Conservation (phyloP, 2,329 filamentous ascomycete species). For the Chalaropsis ovoidea region DNA sequence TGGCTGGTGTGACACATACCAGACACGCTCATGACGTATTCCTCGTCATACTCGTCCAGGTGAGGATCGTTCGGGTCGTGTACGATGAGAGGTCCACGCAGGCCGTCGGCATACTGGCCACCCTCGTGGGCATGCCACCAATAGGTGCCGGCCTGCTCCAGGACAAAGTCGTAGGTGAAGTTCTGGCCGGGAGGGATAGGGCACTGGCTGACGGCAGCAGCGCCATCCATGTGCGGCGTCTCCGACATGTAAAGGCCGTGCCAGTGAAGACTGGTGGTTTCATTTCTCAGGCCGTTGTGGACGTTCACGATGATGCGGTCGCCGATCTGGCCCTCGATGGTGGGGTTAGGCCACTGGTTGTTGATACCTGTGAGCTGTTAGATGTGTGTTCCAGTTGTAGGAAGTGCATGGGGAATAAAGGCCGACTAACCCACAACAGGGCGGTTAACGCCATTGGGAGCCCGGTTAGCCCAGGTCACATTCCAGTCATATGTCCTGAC, state of each 20-base stretch:
- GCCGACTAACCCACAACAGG: slow-evolving; percentile 26
- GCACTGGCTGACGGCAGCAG: slow-evolving; percentile 45
- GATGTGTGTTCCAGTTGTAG: background rate
- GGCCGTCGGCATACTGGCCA: slow-evolving; percentile 49
- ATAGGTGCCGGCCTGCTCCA: slow-evolving; percentile 38
- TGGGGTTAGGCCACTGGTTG: slow-evolving; percentile 17
- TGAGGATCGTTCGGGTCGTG: slow-evolving; percentile 42
- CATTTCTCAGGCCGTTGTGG: slow-evolving; percentile 43
- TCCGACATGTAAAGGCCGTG: slow-evolving; percentile 49
- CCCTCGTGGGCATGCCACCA: slow-evolving; percentile 35
- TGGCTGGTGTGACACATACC: slow-evolving; percentile 15
- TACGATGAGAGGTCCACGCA: slow-evolving; percentile 46
- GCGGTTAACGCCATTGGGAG: slow-evolving; percentile 25
- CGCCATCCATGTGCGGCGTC: slow-evolving; percentile 50
- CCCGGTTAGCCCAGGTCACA: slow-evolving; percentile 24
- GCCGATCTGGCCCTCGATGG: slow-evolving; percentile 14
- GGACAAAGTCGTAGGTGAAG: slow-evolving; percentile 45
- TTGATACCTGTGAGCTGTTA: slow-evolving; percentile 33
- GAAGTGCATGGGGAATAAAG: background rate
- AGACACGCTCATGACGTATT: slow-evolving; percentile 44
- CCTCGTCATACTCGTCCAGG: slow-evolving; percentile 40
- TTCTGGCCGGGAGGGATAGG: slow-evolving; percentile 42
- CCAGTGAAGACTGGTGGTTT: slow-evolving; percentile 45
- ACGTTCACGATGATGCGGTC: slow-evolving; percentile 43
- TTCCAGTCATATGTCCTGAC: slow-evolving; percentile 23